Evolutionary conservation across 1,284 basidiomycete genomes (phyloP).

Genomic region (Boletus sp.): DNA sequence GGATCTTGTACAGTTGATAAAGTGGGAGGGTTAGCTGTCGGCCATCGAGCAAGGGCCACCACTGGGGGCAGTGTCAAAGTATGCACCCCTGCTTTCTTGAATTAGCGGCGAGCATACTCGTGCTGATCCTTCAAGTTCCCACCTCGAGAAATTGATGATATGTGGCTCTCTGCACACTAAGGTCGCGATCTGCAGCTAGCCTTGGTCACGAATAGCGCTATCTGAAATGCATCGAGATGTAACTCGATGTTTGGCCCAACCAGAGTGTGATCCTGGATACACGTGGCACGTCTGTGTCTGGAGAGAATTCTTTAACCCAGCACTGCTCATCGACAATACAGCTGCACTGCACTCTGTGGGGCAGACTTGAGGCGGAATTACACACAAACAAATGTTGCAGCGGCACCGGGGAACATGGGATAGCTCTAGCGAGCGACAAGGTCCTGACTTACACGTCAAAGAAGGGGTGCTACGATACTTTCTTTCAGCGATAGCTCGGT

Average conservation of each 20-base stretch:
- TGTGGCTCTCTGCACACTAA: conserved; percentile 59
- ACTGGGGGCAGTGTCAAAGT: conserved; percentile 66
- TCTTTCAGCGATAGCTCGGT: conserved; percentile 28
- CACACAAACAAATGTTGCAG: conserved; percentile 46
- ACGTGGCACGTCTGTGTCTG: conserved; percentile 59
- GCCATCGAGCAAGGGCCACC: conserved; percentile 54
- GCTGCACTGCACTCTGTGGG: conserved; percentile 42
- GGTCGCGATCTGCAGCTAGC: conserved; percentile 3
- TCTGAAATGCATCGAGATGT: conserved; percentile 56
- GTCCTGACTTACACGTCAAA: no score
- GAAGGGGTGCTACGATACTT: conserved; percentile 30
- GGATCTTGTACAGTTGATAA: conserved; percentile 69
- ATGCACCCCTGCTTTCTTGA: conserved; percentile 49
- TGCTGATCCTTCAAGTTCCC: neutral
- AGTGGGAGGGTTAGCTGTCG: conserved; percentile 38
- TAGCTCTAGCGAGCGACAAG: conserved; percentile 50
- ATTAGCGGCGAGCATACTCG: conserved; percentile 6
- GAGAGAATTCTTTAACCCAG: conserved; percentile 45
- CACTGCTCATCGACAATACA: conserved; percentile 41
- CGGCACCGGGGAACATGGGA: conserved; percentile 54
- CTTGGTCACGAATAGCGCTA: neutral
- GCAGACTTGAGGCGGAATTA: conserved; percentile 43
- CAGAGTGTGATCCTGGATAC: conserved; percentile 48
- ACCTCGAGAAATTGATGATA: conserved; percentile 69
- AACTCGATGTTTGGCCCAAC: conserved; percentile 48